Percentiles rank a stretch among this genome's conserved stretches.
Evolutionary conservation across 495 filamentous ascomycete species (phyloP).

Genomic region (Aspergillus kassunensis): DNA sequence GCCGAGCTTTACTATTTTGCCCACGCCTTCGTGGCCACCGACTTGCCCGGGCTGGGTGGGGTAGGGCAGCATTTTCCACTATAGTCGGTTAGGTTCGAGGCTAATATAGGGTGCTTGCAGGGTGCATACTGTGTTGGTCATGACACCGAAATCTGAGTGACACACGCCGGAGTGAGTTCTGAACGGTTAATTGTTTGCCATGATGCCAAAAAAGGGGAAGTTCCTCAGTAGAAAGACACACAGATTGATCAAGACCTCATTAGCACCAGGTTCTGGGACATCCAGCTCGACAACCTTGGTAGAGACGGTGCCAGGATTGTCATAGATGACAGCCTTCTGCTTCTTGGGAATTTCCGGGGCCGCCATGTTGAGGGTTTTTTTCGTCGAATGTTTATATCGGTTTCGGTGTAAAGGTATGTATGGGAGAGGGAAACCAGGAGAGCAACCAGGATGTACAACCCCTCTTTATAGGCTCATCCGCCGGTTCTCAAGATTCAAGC

Average conservation of each 20-base stretch:
- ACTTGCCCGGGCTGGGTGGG: slow-evolving; percentile 64
- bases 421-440: neutral
- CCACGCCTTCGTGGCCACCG: slow-evolving; percentile 62
- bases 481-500: neutral
- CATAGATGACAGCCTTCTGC: slow-evolving; percentile 66
- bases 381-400: neutral
- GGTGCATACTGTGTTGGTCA: slow-evolving; percentile 47
- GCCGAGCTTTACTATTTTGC: slow-evolving; percentile 58
- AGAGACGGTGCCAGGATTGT: slow-evolving; percentile 65
- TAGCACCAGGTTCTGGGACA: slow-evolving; percentile 60
- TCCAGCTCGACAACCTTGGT: slow-evolving; percentile 63
- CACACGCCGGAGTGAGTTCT: slow-evolving; percentile 69
- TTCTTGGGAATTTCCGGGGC: slow-evolving; percentile 50
- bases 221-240: slow-evolving; percentile 29
- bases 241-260: slow-evolving; percentile 65
- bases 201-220: too few relatives aligned
- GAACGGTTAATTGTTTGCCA: slow-evolving; percentile 19
- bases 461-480: slow-evolving; percentile 4
- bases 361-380: slow-evolving; percentile 1
- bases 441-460: neutral
- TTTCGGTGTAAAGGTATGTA: neutral
- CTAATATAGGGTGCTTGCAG: neutral
- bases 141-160: slow-evolving; percentile 62
- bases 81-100: neutral
- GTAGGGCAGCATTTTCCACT: slow-evolving; percentile 55